These are phyloP conservation scores for Phaeosphaeriaceae sp. DNA, from an alignment of 2,329 filamentous ascomycete genomes.

Conservation along the genomic window DNA sequence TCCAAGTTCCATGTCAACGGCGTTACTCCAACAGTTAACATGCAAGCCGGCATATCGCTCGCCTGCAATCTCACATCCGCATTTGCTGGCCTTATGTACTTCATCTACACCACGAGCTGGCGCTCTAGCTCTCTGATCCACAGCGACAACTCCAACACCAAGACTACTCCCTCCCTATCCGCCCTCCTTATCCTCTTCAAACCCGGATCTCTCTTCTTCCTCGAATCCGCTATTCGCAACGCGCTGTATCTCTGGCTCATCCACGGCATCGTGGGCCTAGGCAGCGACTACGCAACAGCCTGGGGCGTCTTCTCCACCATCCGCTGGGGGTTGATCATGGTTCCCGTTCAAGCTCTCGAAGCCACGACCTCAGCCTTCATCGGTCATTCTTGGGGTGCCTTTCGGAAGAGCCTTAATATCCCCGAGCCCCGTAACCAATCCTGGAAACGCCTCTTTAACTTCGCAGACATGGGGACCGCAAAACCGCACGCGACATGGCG, in stretches of 20 bases:
- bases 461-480: conserved; percentile 11
- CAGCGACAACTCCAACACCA: conserved; percentile 10
- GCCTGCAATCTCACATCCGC: conserved; percentile 54
- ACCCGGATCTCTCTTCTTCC: conserved; percentile 66
- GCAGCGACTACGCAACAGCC: conserved; percentile 70
- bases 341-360: conserved; percentile 71
- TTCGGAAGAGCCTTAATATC: conserved; percentile 38
- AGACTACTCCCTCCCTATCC: conserved; percentile 37
- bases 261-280: conserved; percentile 67
- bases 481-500: conserved; percentile 26
- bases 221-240: conserved; percentile 71
- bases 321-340: conserved; percentile 76
- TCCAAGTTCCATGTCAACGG: conserved; percentile 67
- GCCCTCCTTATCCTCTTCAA: conserved; percentile 60
- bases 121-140: conserved; percentile 25
- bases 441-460: too few relatives aligned
- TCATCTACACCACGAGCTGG: conserved; percentile 55
- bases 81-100: conserved; percentile 63
- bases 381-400: conserved; percentile 69
- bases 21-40: conserved; percentile 64
- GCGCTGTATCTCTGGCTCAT: conserved; percentile 75
- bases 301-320: conserved; percentile 79
- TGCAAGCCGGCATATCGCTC: conserved; percentile 68
- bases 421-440: conserved; percentile 33
- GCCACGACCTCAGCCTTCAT: conserved; percentile 69